Evolutionary conservation across 257 asterid species (phyloP).

Genomic region (Ilex asprella): DNA sequence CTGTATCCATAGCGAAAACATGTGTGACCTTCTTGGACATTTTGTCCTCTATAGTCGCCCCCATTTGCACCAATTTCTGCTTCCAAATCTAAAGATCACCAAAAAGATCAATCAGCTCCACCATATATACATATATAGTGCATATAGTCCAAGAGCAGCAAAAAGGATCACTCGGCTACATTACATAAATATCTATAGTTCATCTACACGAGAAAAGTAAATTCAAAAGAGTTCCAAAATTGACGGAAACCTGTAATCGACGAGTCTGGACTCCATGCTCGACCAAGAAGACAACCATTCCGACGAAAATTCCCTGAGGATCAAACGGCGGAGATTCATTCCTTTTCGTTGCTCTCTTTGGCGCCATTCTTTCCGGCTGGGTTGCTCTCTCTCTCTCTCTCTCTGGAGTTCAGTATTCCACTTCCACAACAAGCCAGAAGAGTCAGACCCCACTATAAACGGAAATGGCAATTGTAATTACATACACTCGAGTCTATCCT

Average conservation of each 20-base stretch:
- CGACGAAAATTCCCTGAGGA: constrained; percentile 81
- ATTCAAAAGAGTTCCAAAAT: not conserved
- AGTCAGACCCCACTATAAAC: too few relatives aligned
- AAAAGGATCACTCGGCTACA: too few relatives aligned
- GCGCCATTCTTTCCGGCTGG: constrained; percentile 46
- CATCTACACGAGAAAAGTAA: not conserved
- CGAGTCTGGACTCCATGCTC: constrained; percentile 61
- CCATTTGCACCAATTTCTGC: constrained; percentile 80
- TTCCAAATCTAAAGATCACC: constrained; percentile 66
- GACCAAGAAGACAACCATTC: constrained; percentile 47
- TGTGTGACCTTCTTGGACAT: constrained; percentile 53
- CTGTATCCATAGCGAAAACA: constrained; percentile 55
- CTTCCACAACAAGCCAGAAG: too few relatives aligned
- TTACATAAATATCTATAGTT: not conserved
- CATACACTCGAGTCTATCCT: too few relatives aligned
- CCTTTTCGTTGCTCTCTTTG: constrained; percentile 38
- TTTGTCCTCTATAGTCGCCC: constrained; percentile 46
- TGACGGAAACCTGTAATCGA: constrained; percentile 55
- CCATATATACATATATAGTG: not conserved
- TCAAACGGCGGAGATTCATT: constrained; percentile 58
- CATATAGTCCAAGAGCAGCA: not conserved
- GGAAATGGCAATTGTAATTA: too few relatives aligned
- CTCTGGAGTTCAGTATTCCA: too few relatives aligned
- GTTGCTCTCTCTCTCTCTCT: too few relatives aligned
- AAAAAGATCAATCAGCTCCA: too few relatives aligned